Evolutionary conservation across 805 yeast species (phyloP), one percentile per base, ranked within the genome.

Genomic region (Torulaspora gathmanii): DNA sequence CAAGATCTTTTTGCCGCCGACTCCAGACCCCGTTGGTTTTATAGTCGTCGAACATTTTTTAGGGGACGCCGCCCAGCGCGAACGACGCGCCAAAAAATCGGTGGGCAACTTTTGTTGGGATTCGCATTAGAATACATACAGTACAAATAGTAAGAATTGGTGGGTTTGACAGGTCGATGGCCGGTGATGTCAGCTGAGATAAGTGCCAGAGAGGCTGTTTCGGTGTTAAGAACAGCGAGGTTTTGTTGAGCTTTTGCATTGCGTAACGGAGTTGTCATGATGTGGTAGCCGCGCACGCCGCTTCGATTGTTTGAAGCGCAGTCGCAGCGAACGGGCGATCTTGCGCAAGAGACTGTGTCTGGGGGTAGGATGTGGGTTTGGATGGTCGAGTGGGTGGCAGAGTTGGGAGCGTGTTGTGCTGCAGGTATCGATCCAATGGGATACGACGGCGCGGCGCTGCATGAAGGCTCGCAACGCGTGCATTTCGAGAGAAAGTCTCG

Each of bases 1-100:
- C 25, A 33, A 34, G 13, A n/a, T 17, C 20, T 20, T 20, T 23
- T 44, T 44, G 47, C 47, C 47, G 47, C 47, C 47, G 47, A 44
- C 42, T 44, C 28, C 44, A 34, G 37, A 30, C 16, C 23, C n/a
- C 13, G 34, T 33, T 33, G 26, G 33, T 39, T 15, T 33, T 44
- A 33, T 44, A 44, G 36, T 34, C 33, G 37, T 22, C 33, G 22
- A 13, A 10, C 15, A 22, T 11, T 23, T 28, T 36, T 38, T 28
- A 19, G 31, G 41, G 41, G 34, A 16, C 41, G 27, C 26, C 28
- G 35, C 22, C 19, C 12, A 25, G 34, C 29, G 37, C 40, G 37
- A 43, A 44, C 25, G 25, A 22, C 25, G 25, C 25, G 25, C 25
- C 25, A 22, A 22, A 43, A 37, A 30, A 37, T 37, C 46, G 46